Evolutionary conservation across 179 eudicot species (phyloP), one percentile per base, ranked within the genome.

Genomic region (Gypsophila paniculata): DNA sequence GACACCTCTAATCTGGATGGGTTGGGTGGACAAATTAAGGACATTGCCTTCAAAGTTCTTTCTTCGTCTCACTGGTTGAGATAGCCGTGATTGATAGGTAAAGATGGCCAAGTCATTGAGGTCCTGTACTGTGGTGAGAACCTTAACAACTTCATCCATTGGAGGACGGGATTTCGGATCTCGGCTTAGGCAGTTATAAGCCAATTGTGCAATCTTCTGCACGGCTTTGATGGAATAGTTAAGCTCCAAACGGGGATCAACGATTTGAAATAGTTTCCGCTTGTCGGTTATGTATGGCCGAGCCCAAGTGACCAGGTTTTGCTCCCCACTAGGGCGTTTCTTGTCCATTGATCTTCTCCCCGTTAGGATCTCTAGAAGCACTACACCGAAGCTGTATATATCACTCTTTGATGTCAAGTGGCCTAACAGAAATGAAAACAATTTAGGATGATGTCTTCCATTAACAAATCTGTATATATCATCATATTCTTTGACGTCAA

Each of bases 91-190:
- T 53, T 90, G 98, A 64, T 84, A 85, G n/a, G 90, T 78, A 57
- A 84, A 71, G 71, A 89, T 85, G 17, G 96, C 96, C 71, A 89
- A 80, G 75, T 93, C 98, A 14, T 87, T 86, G 52, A 93, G 85
- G 34, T 87, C 95, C 73, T 86, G 91, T 65, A 93, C 74, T 10
- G 91, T 90, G 48, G 79, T 77, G 9, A 83, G 82, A n/a, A 65
- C 72, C 71, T 77, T 83, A 8, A 83, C 86, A 22, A 80, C 79
- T 72, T 83, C 83, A 32, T 77, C 83, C 84, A 80, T 83, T 12
- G 86, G 65, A 38, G 86, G 86, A 6, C 86, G 86, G 11, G 78
- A 62, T 64, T 83, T 83, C 0, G 86, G 79, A 52, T 83, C 86
- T 52, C 86, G 74, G 72, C 12, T 77, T 14, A 83, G 82, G 80